phyloP scores from a whole-genome alignment of 2,329 filamentous ascomycete genomes.

The Ceratocystis eucalypticola region DNA sequence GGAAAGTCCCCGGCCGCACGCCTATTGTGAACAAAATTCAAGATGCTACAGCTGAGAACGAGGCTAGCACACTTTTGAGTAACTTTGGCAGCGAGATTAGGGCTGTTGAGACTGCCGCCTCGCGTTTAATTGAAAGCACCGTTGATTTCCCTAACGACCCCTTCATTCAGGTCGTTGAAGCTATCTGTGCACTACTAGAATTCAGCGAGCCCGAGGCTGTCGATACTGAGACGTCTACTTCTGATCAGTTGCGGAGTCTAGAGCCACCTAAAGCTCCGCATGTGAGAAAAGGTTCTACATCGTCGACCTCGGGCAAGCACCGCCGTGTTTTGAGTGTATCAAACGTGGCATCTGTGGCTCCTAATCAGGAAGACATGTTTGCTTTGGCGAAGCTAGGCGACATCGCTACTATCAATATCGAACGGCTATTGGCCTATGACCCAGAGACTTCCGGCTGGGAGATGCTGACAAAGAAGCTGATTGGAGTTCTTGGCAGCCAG shows the following conservation, averaged over 20 bases:
- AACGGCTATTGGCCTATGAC: constrained; percentile 55
- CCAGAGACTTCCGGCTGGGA: constrained; percentile 64
- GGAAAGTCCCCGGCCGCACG: constrained; percentile 40
- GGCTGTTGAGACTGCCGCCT: constrained; percentile 77
- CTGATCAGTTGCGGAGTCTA: constrained; percentile 14
- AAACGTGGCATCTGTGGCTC: constrained; percentile 32
- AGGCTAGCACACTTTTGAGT: constrained; percentile 38
- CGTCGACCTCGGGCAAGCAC: constrained; percentile 29
- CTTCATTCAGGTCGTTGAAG: constrained; percentile 63
- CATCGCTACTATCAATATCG: constrained; percentile 58
- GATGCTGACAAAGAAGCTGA: constrained; percentile 45
- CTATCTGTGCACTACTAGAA: constrained; percentile 59
- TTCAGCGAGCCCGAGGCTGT: constrained; percentile 20
- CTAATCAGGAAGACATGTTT: constrained; percentile 50
- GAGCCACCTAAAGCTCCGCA: constrained; percentile 18
- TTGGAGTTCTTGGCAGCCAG: constrained; percentile 36
- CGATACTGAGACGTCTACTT: constrained; percentile 7
- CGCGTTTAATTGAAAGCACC: constrained; percentile 80
- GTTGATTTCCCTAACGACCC: constrained; percentile 74
- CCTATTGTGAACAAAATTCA: constrained; percentile 32
- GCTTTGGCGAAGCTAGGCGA: constrained; percentile 63
- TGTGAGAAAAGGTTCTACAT: constrained; percentile 26
- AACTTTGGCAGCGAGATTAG: constrained; percentile 71
- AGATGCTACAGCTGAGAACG: constrained; percentile 38
- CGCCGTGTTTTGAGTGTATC: constrained; percentile 37